Conservation (phyloP, 2,329 filamentous ascomycete species). For the Monilinia polystroma region DNA sequence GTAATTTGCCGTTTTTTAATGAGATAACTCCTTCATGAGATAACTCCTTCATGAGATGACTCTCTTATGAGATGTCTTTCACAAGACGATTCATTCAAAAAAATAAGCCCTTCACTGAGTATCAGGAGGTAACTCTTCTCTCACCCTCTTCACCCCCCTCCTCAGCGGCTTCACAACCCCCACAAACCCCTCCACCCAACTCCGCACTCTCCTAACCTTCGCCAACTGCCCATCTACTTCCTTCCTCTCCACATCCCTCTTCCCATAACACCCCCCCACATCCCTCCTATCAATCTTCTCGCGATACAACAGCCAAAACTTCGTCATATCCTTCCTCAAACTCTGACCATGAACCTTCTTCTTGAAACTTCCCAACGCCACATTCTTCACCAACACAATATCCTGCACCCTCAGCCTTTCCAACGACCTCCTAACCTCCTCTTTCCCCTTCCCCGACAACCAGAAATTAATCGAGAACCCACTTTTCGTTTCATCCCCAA, state of each 20-base stretch:
- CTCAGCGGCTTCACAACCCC: constrained; percentile 36
- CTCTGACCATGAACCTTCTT: constrained; percentile 83
- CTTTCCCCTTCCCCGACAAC: constrained; percentile 51
- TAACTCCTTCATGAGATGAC: too few relatives aligned
- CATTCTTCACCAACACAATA: constrained; percentile 74
- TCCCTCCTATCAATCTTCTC: constrained; percentile 52
- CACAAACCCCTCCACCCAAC: constrained; percentile 76
- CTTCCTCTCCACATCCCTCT: constrained; percentile 45
- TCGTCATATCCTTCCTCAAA: constrained; percentile 68
- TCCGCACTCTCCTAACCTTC: constrained; percentile 66
- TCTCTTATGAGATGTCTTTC: too few relatives aligned
- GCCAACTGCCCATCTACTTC: constrained; percentile 51
- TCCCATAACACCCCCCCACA: constrained; percentile 56
- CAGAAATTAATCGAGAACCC: constrained; percentile 85
- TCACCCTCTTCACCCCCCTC: constrained; percentile 12
- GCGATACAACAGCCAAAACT: constrained; percentile 64
- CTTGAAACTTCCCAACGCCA: constrained; percentile 73
- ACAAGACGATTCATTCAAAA: too few relatives aligned
- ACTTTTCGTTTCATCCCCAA: constrained; percentile 81
- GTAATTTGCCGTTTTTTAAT: too few relatives aligned
- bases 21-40: too few relatives aligned
- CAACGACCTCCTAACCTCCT: constrained; percentile 36
- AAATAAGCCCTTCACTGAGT: constrained; percentile 24
- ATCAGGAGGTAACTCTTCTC: constrained; percentile 29
- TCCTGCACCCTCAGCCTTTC: constrained; percentile 64